Evolutionary conservation across 2,329 filamentous ascomycete species (phyloP), one percentile per base, ranked within the genome.

Genomic region (Claviceps paspali): DNA sequence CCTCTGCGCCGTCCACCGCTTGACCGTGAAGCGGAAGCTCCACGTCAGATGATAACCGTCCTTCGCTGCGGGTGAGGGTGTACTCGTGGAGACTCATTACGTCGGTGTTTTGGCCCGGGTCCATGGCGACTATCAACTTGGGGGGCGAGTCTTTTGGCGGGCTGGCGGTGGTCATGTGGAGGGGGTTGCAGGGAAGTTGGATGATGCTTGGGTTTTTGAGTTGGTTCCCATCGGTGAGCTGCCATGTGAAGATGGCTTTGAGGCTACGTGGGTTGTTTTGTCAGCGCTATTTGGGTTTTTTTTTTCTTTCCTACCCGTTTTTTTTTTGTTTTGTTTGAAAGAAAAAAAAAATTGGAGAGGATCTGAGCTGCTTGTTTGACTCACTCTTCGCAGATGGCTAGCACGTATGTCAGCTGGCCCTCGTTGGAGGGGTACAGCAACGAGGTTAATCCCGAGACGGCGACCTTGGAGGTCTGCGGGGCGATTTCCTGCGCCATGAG

Each of bases 161-260:
- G 9, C 43, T 9, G 56, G 39, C 38, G n/a, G 56, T 42, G 21
- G 55, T 49, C 9, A 68, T 49, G 49, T 76, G 71, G 4, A 88
- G 67, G 1, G 76, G 70, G 47, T 82, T 85, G 6, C 79, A 79
- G 2, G 66, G 62, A 4, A 84, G 54, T 28, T 62, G 54, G 37
- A 84, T 59, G 41, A 56, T 45, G 36, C 53, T 45, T 49, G 35
- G 66, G 42, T 69, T 61, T 7, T 60, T 54, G 29, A 84, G 61
- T 11, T 52, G 56, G 42, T 67, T 68, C 34, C 69, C 53, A 1
- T 52, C 42, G 5, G 47, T 52, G 27, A 81, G 61, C n/a, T 59
- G 57, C 60, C 79, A 82, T 38, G 70, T 60, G 54, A 88, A 76
- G 7, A 92, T 59, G 29, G 68, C 81, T 40, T 75, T 70, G 38